Evolutionary conservation across 2,329 filamentous ascomycete species (phyloP).

Genomic region (Stemphylium beticola): DNA sequence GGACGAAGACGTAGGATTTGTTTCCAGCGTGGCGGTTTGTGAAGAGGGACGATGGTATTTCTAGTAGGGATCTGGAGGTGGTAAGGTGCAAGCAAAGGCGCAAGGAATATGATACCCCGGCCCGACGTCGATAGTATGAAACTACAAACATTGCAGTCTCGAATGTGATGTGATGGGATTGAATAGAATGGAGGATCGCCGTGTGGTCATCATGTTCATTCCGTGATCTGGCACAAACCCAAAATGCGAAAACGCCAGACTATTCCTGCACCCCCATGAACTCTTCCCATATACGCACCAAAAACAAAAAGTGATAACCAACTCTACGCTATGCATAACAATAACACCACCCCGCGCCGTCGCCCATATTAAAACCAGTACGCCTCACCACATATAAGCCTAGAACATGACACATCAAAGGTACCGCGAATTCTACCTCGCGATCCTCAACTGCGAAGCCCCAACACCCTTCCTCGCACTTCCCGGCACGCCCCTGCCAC

Average conservation of each 20-base stretch:
- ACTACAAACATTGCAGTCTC: no score
- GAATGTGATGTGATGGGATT: no score
- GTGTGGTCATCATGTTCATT: no score
- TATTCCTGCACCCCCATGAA: no score
- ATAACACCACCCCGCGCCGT: slow-evolving; percentile 7
- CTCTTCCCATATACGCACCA: no score
- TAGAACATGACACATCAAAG: background rate
- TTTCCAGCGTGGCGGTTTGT: no score
- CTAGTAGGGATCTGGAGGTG: no score
- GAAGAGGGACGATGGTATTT: no score
- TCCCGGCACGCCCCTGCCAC: slow-evolving; percentile 24
- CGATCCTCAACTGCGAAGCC: slow-evolving; percentile 48
- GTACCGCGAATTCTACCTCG: slow-evolving; percentile 6
- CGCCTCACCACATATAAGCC: background rate
- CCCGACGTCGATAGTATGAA: no score
- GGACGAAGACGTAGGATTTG: background rate
- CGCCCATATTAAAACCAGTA: slow-evolving; percentile 36
- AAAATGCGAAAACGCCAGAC: no score
- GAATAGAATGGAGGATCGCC: no score
- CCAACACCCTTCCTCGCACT: slow-evolving; percentile 56
- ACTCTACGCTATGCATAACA: slow-evolving; percentile 31
- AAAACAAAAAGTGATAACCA: background rate
- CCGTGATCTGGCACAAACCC: no score
- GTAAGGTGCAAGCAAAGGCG: background rate
- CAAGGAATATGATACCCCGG: background rate